Evolutionary conservation across 441 rosid species (phyloP).

Genomic region (Geranium incanum): DNA sequence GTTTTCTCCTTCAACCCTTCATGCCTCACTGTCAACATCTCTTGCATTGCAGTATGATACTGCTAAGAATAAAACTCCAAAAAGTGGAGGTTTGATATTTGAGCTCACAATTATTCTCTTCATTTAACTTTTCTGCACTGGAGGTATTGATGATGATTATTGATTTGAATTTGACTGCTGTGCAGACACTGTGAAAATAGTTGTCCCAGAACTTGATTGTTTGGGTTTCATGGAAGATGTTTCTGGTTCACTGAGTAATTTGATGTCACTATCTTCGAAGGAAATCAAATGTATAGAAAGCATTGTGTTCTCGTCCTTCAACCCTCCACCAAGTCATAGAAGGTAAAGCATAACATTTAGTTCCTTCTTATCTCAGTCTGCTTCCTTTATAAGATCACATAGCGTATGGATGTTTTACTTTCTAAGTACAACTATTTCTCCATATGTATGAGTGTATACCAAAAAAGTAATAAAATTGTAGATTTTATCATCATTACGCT

Average conservation of each 20-base stretch:
- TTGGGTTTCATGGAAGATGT: constrained; percentile 97
- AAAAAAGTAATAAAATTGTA: not conserved
- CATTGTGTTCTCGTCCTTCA: constrained; percentile 86
- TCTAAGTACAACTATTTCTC: not conserved
- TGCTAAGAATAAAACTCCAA: constrained; percentile 50
- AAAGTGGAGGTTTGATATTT: constrained; percentile 48
- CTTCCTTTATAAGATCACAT: not conserved
- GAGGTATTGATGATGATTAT: not conserved
- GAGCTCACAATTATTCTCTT: constrained; percentile 6
- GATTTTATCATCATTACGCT: not conserved
- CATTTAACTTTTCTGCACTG: not conserved
- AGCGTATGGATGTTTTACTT: not conserved
- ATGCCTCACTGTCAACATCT: constrained; percentile 85
- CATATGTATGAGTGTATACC: not conserved
- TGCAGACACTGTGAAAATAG: constrained; percentile 60
- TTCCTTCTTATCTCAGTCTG: not conserved
- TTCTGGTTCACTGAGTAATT: constrained; percentile 56
- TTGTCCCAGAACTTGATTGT: constrained; percentile 77
- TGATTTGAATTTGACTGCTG: constrained; percentile 20
- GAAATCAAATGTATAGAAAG: constrained; percentile 79
- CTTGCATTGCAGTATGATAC: constrained; percentile 80
- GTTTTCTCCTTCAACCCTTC: constrained; percentile 77
- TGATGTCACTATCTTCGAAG: constrained; percentile 49
- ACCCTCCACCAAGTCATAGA: constrained; percentile 95
- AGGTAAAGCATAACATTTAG: constrained; percentile 36